Base-by-base conservation (phyloP, 2,329 filamentous ascomycete genomes). In the Huntiella bhutanensis region DNA sequence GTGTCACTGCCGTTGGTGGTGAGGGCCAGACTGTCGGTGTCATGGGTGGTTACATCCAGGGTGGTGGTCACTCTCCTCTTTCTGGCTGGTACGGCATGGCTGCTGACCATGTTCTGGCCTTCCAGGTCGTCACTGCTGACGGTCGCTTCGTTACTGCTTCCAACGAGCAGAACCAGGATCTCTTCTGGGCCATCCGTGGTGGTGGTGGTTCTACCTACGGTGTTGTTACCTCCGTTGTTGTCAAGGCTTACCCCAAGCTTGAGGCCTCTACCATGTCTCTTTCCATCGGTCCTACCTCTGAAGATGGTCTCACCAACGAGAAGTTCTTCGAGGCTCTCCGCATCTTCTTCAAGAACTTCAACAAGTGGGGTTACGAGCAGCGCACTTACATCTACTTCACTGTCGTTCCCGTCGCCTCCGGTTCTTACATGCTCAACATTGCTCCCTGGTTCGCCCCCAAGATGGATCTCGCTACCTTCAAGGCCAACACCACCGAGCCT, bases 41-140 rank as follows among this genome's bases (percentile, higher is more conserved):
- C 5, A 66, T 68, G 0, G 73, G 73, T 28, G 72, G 72, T 2
- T 77, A 70, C 51, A 66, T 61, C 7, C 70, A 73, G 57, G 71
- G 70, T 8, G 73, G 70, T 19, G 73, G 73, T 0, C 69, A 73
- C 53, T 65, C 63, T 2, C 59, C 64, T 0, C 58, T 76, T 2
- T 48, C 49, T 16, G 47, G 46, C n/a, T 44, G 17, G 40, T 46
- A 52, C 42, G 63, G 72, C 51, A 64, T 73, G 55, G 69, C 60
- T 2, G 60, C 65, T 5, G 69, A 72, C 53, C 64, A 70, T 51
- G 60, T 69, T 5, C 57, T 72, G 12, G 58, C 62, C 28, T 58
- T 68, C 49, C 61, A 72, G 46, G 60, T 71, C 11, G 63, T 73
- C 5, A 64, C 64, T 4, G 60, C 66, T 8, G 60, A 63, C 49